Percentiles rank a stretch among this genome's conserved stretches.
Conservation (phyloP, 176 grass and related monocot genomes). For the Musa troglodytarum region DNA sequence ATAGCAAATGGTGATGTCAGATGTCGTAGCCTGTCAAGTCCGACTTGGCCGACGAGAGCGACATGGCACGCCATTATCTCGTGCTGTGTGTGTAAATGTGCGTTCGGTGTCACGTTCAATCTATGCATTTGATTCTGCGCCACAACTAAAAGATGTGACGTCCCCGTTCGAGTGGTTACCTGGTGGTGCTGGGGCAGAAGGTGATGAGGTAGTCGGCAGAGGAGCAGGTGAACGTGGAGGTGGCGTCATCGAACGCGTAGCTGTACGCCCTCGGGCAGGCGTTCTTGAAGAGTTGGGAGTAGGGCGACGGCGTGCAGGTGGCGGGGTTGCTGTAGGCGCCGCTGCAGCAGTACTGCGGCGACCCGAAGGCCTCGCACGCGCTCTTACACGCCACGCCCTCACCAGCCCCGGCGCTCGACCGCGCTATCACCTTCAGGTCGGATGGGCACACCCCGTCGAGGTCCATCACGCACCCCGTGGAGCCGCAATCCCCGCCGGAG, state of each 20-base stretch:
- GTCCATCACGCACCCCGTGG: no score
- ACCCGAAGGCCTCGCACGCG: conserved; percentile 85
- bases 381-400: conserved; percentile 64
- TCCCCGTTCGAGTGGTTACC: neutral
- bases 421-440: no score
- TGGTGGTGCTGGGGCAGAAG: conserved; percentile 6
- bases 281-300: conserved; percentile 90
- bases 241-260: conserved; percentile 82
- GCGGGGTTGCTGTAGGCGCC: conserved; percentile 61
- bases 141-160: no score
- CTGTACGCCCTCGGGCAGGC: conserved; percentile 80
- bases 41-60: no score
- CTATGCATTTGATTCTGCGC: no score
- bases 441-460: no score
- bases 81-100: no score
- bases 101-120: no score
- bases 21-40: no score
- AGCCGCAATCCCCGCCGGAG: no score
- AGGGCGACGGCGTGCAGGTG: conserved; percentile 61
- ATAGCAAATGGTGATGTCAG: no score
- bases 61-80: no score
- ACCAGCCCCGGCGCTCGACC: neutral
- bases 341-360: conserved; percentile 87
- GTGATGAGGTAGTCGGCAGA: conserved; percentile 2
- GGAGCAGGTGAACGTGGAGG: conserved; percentile 70